phyloP scores from a whole-genome alignment of 1,284 basidiomycete species.

The Ganoderma multipileum region DNA sequence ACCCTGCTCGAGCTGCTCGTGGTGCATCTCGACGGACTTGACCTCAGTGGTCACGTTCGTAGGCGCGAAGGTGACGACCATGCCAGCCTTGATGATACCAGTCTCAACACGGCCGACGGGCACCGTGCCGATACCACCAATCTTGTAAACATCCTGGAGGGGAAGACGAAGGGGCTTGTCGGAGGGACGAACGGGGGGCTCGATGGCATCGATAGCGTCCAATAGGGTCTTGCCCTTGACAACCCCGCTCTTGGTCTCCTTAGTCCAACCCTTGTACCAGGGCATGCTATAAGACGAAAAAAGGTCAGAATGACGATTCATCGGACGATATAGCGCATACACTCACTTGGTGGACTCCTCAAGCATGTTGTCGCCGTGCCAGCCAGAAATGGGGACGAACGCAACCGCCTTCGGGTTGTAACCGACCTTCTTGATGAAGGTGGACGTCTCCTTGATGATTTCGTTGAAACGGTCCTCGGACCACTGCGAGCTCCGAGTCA shows the following conservation, averaged over 20 bases:
- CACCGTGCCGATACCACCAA: constrained; percentile 99
- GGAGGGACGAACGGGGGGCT: constrained; percentile 94
- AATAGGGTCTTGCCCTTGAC: constrained; percentile 99
- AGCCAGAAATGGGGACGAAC: constrained; percentile 99
- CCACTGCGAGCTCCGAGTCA: constrained; percentile 64
- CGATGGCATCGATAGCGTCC: constrained; percentile 99
- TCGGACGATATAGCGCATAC: constrained; percentile 17
- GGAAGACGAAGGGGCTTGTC: constrained; percentile 99
- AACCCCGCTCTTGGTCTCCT: constrained; percentile 93
- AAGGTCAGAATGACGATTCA: constrained; percentile 26
- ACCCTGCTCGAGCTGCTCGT: constrained; percentile 98
- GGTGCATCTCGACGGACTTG: constrained; percentile 99
- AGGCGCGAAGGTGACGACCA: constrained; percentile 98
- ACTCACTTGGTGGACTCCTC: constrained; percentile 92
- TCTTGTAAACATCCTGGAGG: constrained; percentile 99
- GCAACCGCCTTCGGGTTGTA: constrained; percentile 99
- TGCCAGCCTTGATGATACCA: constrained; percentile 99
- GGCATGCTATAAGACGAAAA: constrained; percentile 76
- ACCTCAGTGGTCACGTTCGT: constrained; percentile 99
- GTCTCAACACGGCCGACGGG: constrained; percentile 99
- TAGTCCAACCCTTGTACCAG: constrained; percentile 99
- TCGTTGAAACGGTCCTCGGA: constrained; percentile 99
- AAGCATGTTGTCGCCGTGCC: constrained; percentile 99
- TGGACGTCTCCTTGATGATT: constrained; percentile 99
- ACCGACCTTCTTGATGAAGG: constrained; percentile 99